Evolutionary conservation across 1,139 yeast genomes (phyloP).

Genomic region (Yamadazyma buinensis): DNA sequence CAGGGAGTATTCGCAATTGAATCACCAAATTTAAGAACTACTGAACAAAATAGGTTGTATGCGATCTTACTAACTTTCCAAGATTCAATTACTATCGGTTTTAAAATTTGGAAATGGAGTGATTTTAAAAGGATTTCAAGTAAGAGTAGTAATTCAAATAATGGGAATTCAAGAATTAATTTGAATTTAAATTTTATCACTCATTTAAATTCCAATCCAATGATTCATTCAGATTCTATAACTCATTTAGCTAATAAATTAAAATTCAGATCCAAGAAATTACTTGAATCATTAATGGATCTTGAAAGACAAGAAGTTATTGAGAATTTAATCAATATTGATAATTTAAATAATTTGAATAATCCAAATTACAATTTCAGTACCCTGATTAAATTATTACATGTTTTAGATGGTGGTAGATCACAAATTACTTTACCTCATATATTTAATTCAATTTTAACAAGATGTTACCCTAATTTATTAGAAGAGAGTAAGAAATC

Average conservation of each 20-base stretch:
- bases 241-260: conserved; percentile 62
- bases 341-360: conserved; percentile 18
- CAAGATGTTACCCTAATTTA: conserved; percentile 29
- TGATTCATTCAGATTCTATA: conserved; percentile 32
- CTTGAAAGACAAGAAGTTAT: conserved; percentile 73
- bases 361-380: conserved; percentile 12
- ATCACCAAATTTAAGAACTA: conserved; percentile 54
- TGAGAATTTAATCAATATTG: conserved; percentile 54
- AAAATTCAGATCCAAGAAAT: conserved; percentile 66
- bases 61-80: conserved; percentile 62
- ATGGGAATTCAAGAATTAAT: no score
- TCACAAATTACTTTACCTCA: conserved; percentile 74
- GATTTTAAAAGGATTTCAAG: conserved; percentile 35
- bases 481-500: conserved; percentile 36
- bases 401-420: conserved; percentile 81
- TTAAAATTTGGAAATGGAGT: conserved; percentile 72
- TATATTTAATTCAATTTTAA: conserved; percentile 52
- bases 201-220: not conserved
- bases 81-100: conserved; percentile 53
- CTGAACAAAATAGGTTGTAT: conserved; percentile 51
- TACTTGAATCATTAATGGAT: conserved; percentile 65
- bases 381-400: conserved; percentile 47
- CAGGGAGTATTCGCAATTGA: conserved; percentile 88
- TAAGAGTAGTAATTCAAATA: not conserved
- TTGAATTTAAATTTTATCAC: not conserved